A percentile compares a stretch with the other conserved stretches of the same genome.
Evolutionary conservation across 768 basidiomycete genomes (phyloP).

Genomic region (Kwoniella shandongensis): DNA sequence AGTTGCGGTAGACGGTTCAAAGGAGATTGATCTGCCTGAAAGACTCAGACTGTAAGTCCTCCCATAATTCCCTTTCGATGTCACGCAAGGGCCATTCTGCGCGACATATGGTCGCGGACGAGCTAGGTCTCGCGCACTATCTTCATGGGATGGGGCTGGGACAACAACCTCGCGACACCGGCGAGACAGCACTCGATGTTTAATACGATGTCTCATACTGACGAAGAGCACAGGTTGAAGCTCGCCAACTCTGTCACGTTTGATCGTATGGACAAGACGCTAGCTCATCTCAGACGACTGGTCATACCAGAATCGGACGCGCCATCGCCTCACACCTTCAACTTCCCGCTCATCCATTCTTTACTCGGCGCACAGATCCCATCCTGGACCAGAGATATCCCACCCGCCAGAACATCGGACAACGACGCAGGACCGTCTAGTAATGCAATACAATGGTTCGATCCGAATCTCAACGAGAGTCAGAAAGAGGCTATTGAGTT

Average conservation of each 20-base stretch:
- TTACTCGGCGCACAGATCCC: constrained; percentile 65
- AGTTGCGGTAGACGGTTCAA: constrained; percentile 65
- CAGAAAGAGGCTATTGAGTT: constrained; percentile 82
- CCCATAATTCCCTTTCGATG: too few species aligned
- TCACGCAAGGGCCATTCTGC: too few species aligned
- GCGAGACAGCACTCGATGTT: neutral
- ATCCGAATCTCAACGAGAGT: constrained; percentile 72
- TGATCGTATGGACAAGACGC: constrained; percentile 85
- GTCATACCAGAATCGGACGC: constrained; percentile 31
- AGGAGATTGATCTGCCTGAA: constrained; percentile 78
- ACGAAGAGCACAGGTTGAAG: constrained; percentile 60
- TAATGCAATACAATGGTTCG: constrained; percentile 64
- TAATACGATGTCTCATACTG: neutral
- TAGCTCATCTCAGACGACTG: constrained; percentile 65
- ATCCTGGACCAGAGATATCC: constrained; percentile 34
- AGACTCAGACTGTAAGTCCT: constrained; percentile 67
- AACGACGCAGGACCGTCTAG: constrained; percentile 32
- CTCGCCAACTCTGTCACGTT: constrained; percentile 90
- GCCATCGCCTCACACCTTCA: constrained; percentile 47
- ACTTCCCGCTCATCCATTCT: constrained; percentile 63
- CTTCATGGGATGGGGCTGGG: too few species aligned
- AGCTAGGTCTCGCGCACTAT: too few species aligned
- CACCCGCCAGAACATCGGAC: constrained; percentile 52
- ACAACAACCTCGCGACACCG: neutral
- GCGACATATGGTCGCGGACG: too few species aligned